Conservation (phyloP, 106 monocot genomes). For the Alisma plantagoaquatica region DNA sequence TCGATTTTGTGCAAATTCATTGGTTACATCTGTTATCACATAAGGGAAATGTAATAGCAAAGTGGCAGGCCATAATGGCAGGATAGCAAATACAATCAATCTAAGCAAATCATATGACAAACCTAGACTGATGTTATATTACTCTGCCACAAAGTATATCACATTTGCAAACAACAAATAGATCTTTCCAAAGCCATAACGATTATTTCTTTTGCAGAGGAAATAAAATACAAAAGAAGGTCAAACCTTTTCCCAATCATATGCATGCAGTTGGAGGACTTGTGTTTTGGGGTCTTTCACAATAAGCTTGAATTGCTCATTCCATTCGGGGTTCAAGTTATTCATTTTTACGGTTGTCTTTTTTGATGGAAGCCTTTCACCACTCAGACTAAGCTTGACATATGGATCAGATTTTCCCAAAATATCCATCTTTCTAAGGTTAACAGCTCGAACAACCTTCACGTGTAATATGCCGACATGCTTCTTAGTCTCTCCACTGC, state of each 20-base stretch:
- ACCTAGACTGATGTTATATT: too few relatives aligned
- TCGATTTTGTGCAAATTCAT: too few relatives aligned
- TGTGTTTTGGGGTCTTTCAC: conserved; percentile 83
- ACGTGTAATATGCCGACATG: conserved; percentile 84
- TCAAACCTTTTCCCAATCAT: conserved; percentile 90
- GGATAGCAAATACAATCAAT: too few relatives aligned
- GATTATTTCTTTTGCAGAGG: too few relatives aligned
- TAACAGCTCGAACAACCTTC: conserved; percentile 63
- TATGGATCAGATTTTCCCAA: conserved; percentile 91
- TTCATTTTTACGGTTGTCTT: conserved; percentile 77
- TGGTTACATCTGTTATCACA: too few relatives aligned
- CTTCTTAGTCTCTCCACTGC: conserved; percentile 64
- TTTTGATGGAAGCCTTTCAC: conserved; percentile 65
- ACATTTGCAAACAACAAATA: too few relatives aligned
- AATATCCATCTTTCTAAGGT: conserved; percentile 74
- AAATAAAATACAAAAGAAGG: conserved; percentile 8
- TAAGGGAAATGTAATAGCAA: too few relatives aligned
- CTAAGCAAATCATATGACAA: too few relatives aligned
- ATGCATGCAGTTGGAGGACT: conserved; percentile 71
- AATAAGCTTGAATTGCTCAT: conserved; percentile 68
- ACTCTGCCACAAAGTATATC: too few relatives aligned
- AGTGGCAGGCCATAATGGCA: too few relatives aligned
- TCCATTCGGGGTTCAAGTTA: conserved; percentile 89
- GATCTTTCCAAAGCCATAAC: too few relatives aligned
- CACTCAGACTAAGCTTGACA: conserved; percentile 76